Evolutionary conservation across 805 yeast genomes (phyloP).

Genomic region (Ogataea ramenticola): DNA sequence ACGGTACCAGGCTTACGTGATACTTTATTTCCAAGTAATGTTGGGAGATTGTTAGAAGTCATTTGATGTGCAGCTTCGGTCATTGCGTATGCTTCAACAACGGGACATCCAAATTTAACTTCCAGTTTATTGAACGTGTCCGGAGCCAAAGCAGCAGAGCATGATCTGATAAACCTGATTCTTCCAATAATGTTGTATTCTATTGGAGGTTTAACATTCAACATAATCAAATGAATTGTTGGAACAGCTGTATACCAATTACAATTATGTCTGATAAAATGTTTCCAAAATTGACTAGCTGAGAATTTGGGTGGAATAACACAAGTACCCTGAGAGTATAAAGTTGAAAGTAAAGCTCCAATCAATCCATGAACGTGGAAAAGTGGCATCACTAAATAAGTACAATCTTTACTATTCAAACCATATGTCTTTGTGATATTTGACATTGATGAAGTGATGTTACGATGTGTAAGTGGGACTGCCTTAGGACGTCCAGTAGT

Average conservation of each 20-base stretch:
- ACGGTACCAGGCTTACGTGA: constrained; percentile 64
- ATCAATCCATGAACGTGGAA: constrained; percentile 74
- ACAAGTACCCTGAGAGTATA: constrained; percentile 51
- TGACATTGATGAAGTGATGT: constrained; percentile 50
- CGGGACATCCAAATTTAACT: constrained; percentile 53
- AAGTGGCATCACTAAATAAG: constrained; percentile 68
- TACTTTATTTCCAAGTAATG: constrained; percentile 32
- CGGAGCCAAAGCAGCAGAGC: constrained; percentile 68
- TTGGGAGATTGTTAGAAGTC: constrained; percentile 61
- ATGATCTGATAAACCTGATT: constrained; percentile 62
- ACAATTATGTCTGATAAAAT: constrained; percentile 42
- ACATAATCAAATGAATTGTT: constrained; percentile 62
- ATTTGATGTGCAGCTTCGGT: constrained; percentile 79
- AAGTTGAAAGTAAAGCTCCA: constrained; percentile 57
- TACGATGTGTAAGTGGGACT: constrained; percentile 61
- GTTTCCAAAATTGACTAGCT: constrained; percentile 54
- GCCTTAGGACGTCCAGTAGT: constrained; percentile 75
- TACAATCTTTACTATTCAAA: constrained; percentile 39
- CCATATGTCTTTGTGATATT: constrained; percentile 56
- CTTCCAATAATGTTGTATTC: constrained; percentile 31
- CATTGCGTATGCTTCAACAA: constrained; percentile 74
- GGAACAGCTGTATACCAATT: constrained; percentile 78
- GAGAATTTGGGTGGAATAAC: constrained; percentile 59
- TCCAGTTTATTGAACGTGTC: constrained; percentile 54
- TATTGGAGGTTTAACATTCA: constrained; percentile 46